These are phyloP conservation scores for Malus sylvestris DNA, from an alignment of 306 rosid genomes.

Conservation along the genomic window DNA sequence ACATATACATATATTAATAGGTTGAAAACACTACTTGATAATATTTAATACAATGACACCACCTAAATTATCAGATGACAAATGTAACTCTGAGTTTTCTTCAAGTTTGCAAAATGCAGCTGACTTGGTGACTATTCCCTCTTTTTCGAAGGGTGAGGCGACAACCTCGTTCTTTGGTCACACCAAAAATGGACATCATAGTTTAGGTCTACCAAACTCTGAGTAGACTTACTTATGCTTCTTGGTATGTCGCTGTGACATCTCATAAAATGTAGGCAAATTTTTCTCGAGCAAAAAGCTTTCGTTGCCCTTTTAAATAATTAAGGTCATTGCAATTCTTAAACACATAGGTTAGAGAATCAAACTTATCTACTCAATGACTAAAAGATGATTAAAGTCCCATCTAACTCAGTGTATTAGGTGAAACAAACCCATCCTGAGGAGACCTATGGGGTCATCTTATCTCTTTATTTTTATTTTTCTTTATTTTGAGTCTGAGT, in stretches of 20 bases:
- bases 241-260: too few species aligned
- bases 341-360: background rate
- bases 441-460: background rate
- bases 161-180: background rate
- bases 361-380: background rate
- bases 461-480: background rate
- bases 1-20: too few species aligned
- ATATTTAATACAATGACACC: too few species aligned
- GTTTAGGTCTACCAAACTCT: background rate
- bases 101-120: constrained; percentile 10
- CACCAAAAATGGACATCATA: background rate
- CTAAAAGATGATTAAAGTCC: background rate
- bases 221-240: too few species aligned
- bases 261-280: too few species aligned
- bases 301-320: background rate
- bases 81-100: background rate
- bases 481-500: too few species aligned
- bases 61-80: background rate
- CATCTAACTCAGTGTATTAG: background rate
- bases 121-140: background rate
- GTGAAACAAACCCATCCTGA: background rate
- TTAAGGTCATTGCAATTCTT: background rate
- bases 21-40: too few species aligned
- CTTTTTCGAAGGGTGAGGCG: background rate
- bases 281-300: background rate